These are phyloP conservation scores for Ophiostoma sp. DNA, from an alignment of 2,329 filamentous ascomycete species.

Conservation along the genomic window DNA sequence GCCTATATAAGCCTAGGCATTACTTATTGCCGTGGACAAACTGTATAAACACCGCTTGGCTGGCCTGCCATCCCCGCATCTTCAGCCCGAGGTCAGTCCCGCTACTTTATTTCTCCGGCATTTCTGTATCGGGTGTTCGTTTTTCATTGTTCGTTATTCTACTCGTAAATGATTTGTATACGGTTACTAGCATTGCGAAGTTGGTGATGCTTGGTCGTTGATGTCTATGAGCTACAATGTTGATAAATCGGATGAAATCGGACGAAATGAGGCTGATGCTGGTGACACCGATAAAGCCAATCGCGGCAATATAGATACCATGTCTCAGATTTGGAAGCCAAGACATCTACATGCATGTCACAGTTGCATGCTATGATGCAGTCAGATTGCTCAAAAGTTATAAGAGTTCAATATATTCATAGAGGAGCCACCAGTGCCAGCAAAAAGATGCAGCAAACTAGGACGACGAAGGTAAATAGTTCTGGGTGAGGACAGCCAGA, in stretches of 20 bases:
- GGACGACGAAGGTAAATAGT: slow-evolving; percentile 19
- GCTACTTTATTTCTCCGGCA: background rate
- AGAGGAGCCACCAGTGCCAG: background rate
- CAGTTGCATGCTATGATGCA: background rate
- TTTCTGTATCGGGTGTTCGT: background rate
- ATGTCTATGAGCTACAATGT: background rate
- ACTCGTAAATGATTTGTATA: background rate
- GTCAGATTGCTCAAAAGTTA: background rate
- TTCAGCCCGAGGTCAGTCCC: background rate
- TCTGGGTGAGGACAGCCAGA: slow-evolving; percentile 32
- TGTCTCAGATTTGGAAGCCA: too few relatives aligned
- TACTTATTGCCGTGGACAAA: background rate
- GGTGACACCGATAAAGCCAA: background rate
- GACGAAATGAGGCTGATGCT: background rate
- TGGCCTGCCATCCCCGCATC: background rate
- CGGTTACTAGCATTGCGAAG: background rate
- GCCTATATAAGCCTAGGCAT: background rate
- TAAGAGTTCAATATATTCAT: background rate
- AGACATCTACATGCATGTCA: background rate
- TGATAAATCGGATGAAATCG: background rate
- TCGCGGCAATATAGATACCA: background rate
- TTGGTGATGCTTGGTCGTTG: background rate
- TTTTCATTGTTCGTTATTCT: background rate
- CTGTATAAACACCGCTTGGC: background rate
- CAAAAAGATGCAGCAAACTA: background rate